Percentiles rank a stretch among this genome's conserved stretches.
Conservation (phyloP, 192 early-diverging fungal genomes). For the Phycomyces nitens region DNA sequence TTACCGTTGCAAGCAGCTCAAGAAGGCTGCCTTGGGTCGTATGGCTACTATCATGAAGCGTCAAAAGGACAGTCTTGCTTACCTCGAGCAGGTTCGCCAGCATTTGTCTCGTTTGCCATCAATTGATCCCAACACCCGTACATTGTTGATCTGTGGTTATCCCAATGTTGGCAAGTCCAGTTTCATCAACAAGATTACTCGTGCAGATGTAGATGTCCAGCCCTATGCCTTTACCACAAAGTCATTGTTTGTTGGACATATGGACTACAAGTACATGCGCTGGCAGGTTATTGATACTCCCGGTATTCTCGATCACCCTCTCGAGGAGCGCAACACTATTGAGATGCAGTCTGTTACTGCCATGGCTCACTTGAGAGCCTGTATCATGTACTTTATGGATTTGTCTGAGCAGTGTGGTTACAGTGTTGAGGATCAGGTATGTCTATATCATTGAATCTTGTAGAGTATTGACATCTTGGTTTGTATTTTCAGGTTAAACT, state of each 20-base stretch:
- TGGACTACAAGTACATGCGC: slow-evolving; percentile 99
- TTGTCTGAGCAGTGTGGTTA: slow-evolving; percentile 98
- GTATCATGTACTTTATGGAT: slow-evolving; percentile 97
- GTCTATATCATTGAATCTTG: background rate
- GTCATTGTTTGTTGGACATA: slow-evolving; percentile 99
- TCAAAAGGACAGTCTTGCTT: slow-evolving; percentile 95
- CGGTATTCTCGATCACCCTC: slow-evolving; percentile 97
- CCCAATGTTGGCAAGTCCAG: slow-evolving; percentile 99
- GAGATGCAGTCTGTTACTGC: slow-evolving; percentile 99
- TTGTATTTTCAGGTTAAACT: slow-evolving; percentile 51
- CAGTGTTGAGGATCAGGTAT: slow-evolving; percentile 84
- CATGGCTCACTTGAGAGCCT: slow-evolving; percentile 93
- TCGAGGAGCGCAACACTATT: slow-evolving; percentile 99
- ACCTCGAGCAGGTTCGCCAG: slow-evolving; percentile 98
- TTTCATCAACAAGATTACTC: slow-evolving; percentile 98
- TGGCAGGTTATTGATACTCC: slow-evolving; percentile 99
- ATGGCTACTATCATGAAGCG: slow-evolving; percentile 99
- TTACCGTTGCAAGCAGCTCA: slow-evolving; percentile 98
- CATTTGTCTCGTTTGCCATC: slow-evolving; percentile 97
- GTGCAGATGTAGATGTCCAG: slow-evolving; percentile 99
- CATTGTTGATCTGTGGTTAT: slow-evolving; percentile 97
- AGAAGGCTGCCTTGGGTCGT: slow-evolving; percentile 95
- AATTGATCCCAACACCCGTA: slow-evolving; percentile 99
- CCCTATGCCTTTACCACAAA: slow-evolving; percentile 99
- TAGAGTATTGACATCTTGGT: background rate